A percentile compares a stretch with the other conserved stretches of the same genome.
Conservation (phyloP, 1,139 yeast genomes). For the Wickerhamomyces sp. region DNA sequence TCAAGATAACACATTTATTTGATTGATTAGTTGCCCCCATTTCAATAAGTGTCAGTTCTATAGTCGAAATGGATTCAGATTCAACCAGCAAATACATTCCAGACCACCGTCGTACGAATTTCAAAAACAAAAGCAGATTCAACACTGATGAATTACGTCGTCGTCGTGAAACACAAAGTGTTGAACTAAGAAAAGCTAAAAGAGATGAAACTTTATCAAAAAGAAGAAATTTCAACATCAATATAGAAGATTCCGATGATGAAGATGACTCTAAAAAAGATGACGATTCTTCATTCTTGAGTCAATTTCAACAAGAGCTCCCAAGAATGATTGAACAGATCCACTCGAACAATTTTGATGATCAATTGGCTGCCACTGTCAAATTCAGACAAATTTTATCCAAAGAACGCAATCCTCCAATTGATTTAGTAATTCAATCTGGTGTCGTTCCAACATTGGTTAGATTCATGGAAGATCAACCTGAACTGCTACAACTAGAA, state of each 20-base stretch:
- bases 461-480: conserved; percentile 75
- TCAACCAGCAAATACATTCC: conserved; percentile 87
- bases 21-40: no score
- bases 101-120: conserved; percentile 94
- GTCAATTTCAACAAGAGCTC: conserved; percentile 64
- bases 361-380: conserved; percentile 83
- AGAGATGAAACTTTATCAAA: conserved; percentile 93
- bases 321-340: conserved; percentile 85
- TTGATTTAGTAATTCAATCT: conserved; percentile 83
- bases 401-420: conserved; percentile 97
- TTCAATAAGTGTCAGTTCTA: no score
- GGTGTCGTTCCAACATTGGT: conserved; percentile 94
- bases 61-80: conserved; percentile 62
- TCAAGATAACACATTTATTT: no score
- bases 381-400: conserved; percentile 91
- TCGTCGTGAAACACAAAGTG: conserved; percentile 96
- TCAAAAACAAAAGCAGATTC: conserved; percentile 91
- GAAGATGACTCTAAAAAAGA: conserved; percentile 32
- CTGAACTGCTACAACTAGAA: conserved; percentile 88
- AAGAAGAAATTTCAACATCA: conserved; percentile 70
- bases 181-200: conserved; percentile 92
- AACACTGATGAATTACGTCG: conserved; percentile 95
- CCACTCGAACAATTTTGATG: conserved; percentile 70
- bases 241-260: conserved; percentile 42
- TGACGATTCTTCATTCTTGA: conserved; percentile 34